These are phyloP conservation scores for Atkinsonella texensis DNA, from an alignment of 2,329 filamentous ascomycete genomes.

Conservation along the genomic window DNA sequence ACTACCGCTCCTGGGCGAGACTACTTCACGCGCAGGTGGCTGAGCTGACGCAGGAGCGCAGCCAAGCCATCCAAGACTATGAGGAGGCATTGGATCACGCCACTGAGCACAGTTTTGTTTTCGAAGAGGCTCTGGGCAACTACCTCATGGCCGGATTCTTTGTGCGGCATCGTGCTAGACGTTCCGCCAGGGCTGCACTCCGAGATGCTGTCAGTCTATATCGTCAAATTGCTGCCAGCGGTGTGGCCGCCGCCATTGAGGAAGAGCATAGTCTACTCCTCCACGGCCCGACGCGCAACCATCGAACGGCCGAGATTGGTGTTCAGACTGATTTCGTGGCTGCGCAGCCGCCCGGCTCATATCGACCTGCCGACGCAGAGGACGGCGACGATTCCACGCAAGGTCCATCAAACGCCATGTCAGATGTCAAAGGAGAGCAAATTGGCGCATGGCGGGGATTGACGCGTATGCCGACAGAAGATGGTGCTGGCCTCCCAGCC, in stretches of 20 bases:
- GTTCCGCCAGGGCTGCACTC: slow-evolving; percentile 58
- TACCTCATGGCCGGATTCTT: slow-evolving; percentile 65
- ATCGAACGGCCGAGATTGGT: slow-evolving; percentile 47
- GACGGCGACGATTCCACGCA: slow-evolving; percentile 30
- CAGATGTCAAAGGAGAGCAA: slow-evolving; percentile 42
- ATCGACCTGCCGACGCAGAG: slow-evolving; percentile 33
- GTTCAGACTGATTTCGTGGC: slow-evolving; percentile 61
- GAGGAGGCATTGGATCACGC: slow-evolving; percentile 63
- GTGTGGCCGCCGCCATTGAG: slow-evolving; percentile 56
- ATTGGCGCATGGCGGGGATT: slow-evolving; percentile 53
- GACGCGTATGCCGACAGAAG: slow-evolving; percentile 41
- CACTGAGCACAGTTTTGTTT: slow-evolving; percentile 50
- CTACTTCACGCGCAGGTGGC: slow-evolving; percentile 57
- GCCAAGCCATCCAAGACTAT: slow-evolving; percentile 48
- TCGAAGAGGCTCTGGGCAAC: slow-evolving; percentile 63
- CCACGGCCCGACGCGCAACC: slow-evolving; percentile 45
- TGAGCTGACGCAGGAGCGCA: slow-evolving; percentile 47
- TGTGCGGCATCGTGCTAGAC: slow-evolving; percentile 48
- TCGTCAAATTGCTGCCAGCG: slow-evolving; percentile 55
- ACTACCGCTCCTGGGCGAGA: slow-evolving; percentile 59
- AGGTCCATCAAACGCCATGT: slow-evolving; percentile 30
- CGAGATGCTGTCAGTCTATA: slow-evolving; percentile 57
- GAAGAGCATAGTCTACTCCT: slow-evolving; percentile 57
- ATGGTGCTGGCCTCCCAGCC: slow-evolving; percentile 53
- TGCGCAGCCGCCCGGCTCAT: slow-evolving; percentile 41